Evolutionary conservation across 1,284 basidiomycete genomes (phyloP).

Genomic region (Ceratobasidium papillatum): DNA sequence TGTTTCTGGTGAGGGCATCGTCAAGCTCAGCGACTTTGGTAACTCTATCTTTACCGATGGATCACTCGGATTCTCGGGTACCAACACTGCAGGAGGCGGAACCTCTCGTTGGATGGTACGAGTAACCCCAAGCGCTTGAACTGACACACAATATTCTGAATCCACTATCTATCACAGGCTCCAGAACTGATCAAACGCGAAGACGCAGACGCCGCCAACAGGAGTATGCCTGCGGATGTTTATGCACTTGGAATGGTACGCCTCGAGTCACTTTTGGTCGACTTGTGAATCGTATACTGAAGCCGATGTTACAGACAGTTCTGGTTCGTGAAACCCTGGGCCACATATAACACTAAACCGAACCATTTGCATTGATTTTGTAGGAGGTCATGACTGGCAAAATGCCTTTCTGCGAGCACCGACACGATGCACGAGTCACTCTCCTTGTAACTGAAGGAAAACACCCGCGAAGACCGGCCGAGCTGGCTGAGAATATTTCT

Average conservation of each 20-base stretch:
- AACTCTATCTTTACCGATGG: not conserved
- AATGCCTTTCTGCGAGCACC: not conserved
- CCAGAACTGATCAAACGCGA: not conserved
- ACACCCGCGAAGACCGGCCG: not conserved
- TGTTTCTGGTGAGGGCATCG: not conserved
- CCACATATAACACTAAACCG: no score
- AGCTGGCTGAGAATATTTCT: not conserved
- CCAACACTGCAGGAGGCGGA: not conserved
- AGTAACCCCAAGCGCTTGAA: not conserved
- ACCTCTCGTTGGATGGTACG: constrained; percentile 23
- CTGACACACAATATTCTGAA: not conserved
- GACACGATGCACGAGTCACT: not conserved
- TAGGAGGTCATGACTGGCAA: constrained; percentile 13
- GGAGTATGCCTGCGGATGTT: constrained; percentile 1
- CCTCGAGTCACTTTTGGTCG: not conserved
- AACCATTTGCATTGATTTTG: not conserved
- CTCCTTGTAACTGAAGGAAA: not conserved
- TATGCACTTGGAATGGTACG: constrained; percentile 26
- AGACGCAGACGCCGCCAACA: not conserved
- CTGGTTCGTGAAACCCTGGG: not conserved
- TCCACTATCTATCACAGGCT: not conserved
- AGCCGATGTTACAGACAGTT: not conserved
- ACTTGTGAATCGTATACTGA: not conserved
- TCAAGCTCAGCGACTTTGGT: constrained; percentile 6
- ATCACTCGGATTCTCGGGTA: not conserved